These are phyloP conservation scores for Psilocybe subaeruginosa DNA, from an alignment of 768 basidiomycete genomes.

Conservation along the genomic window DNA sequence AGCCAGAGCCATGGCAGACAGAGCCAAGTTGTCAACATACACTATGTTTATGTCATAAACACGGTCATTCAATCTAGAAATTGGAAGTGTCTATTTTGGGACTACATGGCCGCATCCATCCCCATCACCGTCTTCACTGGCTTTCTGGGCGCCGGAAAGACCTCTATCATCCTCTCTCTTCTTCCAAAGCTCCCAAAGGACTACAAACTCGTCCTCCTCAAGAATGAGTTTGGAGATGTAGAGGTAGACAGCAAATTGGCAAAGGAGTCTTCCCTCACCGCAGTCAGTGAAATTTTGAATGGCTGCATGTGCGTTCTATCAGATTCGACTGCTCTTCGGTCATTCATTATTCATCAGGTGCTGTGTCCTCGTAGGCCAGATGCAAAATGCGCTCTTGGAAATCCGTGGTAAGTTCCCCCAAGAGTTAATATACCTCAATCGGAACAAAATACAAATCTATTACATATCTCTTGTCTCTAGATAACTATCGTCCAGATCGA, in stretches of 20 bases:
- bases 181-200: constrained; percentile 81
- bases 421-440: background rate
- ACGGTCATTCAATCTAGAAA: background rate
- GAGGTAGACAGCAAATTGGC: constrained; percentile 95
- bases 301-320: constrained; percentile 85
- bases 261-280: constrained; percentile 78
- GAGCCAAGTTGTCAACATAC: background rate
- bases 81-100: background rate
- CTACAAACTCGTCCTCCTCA: constrained; percentile 88
- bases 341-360: constrained; percentile 55
- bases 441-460: background rate
- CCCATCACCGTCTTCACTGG: constrained; percentile 97
- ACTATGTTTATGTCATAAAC: constrained; percentile 3
- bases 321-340: background rate
- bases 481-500: constrained; percentile 83
- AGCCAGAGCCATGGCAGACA: constrained; percentile 9
- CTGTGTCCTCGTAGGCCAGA: constrained; percentile 92
- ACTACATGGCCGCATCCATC: constrained; percentile 40
- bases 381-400: constrained; percentile 88
- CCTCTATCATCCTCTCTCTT: constrained; percentile 79
- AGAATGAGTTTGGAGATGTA: constrained; percentile 97
- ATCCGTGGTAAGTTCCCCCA: constrained; percentile 63
- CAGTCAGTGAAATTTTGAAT: constrained; percentile 92
- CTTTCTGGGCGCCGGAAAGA: constrained; percentile 85
- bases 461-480: constrained; percentile 35